Percentiles rank a stretch among this genome's conserved stretches.
Evolutionary conservation across 768 basidiomycete species (phyloP).

Genomic region (Boletus reticuloceps): DNA sequence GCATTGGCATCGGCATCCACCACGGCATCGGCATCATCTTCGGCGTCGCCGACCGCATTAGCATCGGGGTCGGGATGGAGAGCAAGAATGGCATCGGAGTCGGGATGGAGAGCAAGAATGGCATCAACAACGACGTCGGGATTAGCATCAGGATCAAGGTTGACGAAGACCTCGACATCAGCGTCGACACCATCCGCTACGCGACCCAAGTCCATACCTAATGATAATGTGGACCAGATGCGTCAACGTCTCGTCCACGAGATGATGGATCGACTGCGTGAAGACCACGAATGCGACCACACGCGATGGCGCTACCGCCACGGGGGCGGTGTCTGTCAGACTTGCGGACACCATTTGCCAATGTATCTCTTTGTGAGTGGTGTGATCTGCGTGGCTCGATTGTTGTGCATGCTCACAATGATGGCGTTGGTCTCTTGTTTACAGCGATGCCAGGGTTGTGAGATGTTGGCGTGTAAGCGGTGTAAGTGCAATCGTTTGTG

Average conservation of each 20-base stretch:
- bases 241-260: slow-evolving; percentile 26
- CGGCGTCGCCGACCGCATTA: not conserved
- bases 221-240: not conserved
- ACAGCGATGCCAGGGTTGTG: slow-evolving; percentile 35
- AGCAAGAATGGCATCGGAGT: no score
- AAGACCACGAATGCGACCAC: slow-evolving; percentile 53
- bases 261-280: slow-evolving; percentile 40
- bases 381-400: not conserved
- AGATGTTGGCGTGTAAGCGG: slow-evolving; percentile 35
- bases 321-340: slow-evolving; percentile 47
- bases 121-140: not conserved
- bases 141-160: not conserved
- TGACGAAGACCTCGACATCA: not conserved
- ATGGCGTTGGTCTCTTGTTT: not conserved
- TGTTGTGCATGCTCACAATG: not conserved
- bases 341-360: slow-evolving; percentile 40
- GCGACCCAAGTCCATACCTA: not conserved
- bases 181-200: not conserved
- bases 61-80: not conserved
- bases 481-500: slow-evolving; percentile 38
- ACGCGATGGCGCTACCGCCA: slow-evolving; percentile 42
- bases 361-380: slow-evolving; percentile 49
- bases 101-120: no score
- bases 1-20: not conserved
- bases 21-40: not conserved